phyloP scores from a whole-genome alignment of 768 basidiomycete species.

The Phaffia tasmanica region DNA sequence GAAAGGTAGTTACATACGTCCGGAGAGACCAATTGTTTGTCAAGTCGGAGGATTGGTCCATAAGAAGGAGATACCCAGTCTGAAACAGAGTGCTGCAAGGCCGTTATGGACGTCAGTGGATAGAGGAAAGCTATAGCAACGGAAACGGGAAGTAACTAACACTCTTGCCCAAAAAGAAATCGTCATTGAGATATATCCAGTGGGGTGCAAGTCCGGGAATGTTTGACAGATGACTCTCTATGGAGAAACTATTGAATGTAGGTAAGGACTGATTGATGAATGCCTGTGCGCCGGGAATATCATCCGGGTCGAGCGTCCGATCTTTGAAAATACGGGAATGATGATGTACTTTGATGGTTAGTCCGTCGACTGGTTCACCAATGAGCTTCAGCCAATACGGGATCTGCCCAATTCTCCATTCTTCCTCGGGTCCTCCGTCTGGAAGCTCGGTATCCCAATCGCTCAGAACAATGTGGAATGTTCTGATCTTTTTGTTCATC shows the following conservation, averaged over 20 bases:
- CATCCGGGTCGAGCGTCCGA: neutral
- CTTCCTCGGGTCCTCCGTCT: neutral
- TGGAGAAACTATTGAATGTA: slow-evolving; percentile 9
- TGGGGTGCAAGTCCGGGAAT: slow-evolving; percentile 20
- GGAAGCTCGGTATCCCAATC: slow-evolving; percentile 1
- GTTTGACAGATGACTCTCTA: slow-evolving; percentile 20
- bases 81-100: slow-evolving; percentile 6
- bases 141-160: neutral
- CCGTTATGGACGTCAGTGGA: neutral
- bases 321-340: slow-evolving; percentile 3
- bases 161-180: slow-evolving; percentile 17
- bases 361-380: neutral
- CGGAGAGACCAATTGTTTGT: too few species aligned
- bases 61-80: slow-evolving; percentile 21
- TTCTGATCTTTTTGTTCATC: neutral
- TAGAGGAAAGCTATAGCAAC: too few species aligned
- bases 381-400: neutral
- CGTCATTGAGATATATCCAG: slow-evolving; percentile 19
- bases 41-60: slow-evolving; percentile 20
- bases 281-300: neutral
- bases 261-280: neutral
- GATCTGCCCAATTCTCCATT: neutral
- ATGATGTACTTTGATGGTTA: slow-evolving; percentile 6
- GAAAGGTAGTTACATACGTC: neutral
- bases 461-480: slow-evolving; percentile 3